Conservation (phyloP, 2,329 filamentous ascomycete species). For the Curvularia sp. region DNA sequence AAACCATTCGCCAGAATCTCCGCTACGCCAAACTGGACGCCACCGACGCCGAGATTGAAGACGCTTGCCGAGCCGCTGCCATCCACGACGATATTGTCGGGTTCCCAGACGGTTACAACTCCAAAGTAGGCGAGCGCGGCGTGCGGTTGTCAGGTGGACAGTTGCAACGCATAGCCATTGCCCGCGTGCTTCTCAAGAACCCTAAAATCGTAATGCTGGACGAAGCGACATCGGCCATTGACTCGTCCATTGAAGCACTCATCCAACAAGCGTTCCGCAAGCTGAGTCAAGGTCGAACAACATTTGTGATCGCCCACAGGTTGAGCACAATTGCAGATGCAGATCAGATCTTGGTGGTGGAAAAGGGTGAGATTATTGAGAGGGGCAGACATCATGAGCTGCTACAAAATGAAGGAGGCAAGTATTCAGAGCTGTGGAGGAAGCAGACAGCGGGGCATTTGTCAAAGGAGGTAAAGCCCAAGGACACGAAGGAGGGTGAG, state of each 20-base stretch:
- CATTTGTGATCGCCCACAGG: slow-evolving; percentile 76
- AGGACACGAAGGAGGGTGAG: slow-evolving; percentile 24
- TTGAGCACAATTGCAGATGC: slow-evolving; percentile 85
- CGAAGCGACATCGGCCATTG: slow-evolving; percentile 87
- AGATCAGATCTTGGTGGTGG: slow-evolving; percentile 82
- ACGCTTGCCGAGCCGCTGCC: slow-evolving; percentile 66
- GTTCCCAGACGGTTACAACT: slow-evolving; percentile 58
- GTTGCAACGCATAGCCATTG: slow-evolving; percentile 71
- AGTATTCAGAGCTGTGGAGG: slow-evolving; percentile 86
- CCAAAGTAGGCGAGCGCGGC: slow-evolving; percentile 51
- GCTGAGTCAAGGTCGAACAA: slow-evolving; percentile 68
- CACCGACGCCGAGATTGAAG: slow-evolving; percentile 65
- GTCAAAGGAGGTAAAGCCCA: slow-evolving; percentile 29
- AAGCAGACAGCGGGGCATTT: slow-evolving; percentile 67
- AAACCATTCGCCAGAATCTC: slow-evolving; percentile 69
- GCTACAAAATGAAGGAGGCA: slow-evolving; percentile 67
- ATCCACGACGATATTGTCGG: slow-evolving; percentile 69
- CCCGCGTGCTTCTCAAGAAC: slow-evolving; percentile 77
- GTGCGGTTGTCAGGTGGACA: slow-evolving; percentile 68
- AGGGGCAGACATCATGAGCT: slow-evolving; percentile 80
- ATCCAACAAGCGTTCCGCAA: slow-evolving; percentile 68
- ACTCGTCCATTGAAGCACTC: slow-evolving; percentile 71
- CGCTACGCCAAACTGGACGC: slow-evolving; percentile 68
- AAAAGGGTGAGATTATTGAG: slow-evolving; percentile 78
- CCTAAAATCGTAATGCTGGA: slow-evolving; percentile 85